Conservation (phyloP, 768 basidiomycete genomes). For the Pleurotus tuber-regium region DNA sequence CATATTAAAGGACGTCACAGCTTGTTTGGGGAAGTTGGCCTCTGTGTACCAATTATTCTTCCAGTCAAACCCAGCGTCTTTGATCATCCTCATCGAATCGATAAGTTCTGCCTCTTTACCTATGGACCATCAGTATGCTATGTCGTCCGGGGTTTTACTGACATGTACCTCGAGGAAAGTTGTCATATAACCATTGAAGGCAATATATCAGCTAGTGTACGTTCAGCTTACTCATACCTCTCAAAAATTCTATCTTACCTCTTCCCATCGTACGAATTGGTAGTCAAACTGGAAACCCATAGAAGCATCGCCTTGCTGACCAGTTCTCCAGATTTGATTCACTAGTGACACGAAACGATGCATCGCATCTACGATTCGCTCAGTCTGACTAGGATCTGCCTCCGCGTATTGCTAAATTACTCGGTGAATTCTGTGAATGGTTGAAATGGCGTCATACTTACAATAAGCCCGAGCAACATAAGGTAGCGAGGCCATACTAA, state of each 20-base stretch:
- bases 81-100: slow-evolving; percentile 39
- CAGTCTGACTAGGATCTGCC: slow-evolving; percentile 33
- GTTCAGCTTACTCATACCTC: too few species aligned
- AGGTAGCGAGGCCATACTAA: slow-evolving; percentile 43
- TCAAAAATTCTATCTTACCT: too few species aligned
- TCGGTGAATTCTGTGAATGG: neutral
- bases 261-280: slow-evolving; percentile 42
- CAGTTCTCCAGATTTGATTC: slow-evolving; percentile 33
- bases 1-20: slow-evolving; percentile 26
- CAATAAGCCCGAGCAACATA: slow-evolving; percentile 34
- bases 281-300: slow-evolving; percentile 42
- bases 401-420: slow-evolving; percentile 39
- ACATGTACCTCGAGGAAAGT: slow-evolving; percentile 32
- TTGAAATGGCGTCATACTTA: slow-evolving; percentile 16
- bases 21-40: slow-evolving; percentile 31
- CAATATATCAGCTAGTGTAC: slow-evolving; percentile 29
- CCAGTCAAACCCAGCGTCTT: slow-evolving; percentile 38
- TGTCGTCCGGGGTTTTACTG: too few species aligned
- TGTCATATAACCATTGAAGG: slow-evolving; percentile 40
- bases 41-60: slow-evolving; percentile 39
- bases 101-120: slow-evolving; percentile 33
- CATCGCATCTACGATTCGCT: slow-evolving; percentile 36
- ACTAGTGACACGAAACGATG: slow-evolving; percentile 32
- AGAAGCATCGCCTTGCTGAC: slow-evolving; percentile 30
- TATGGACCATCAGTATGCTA: slow-evolving; percentile 13